phyloP scores from a whole-genome alignment of 1,139 yeast genomes.

The Kodamaea alishanica region DNA sequence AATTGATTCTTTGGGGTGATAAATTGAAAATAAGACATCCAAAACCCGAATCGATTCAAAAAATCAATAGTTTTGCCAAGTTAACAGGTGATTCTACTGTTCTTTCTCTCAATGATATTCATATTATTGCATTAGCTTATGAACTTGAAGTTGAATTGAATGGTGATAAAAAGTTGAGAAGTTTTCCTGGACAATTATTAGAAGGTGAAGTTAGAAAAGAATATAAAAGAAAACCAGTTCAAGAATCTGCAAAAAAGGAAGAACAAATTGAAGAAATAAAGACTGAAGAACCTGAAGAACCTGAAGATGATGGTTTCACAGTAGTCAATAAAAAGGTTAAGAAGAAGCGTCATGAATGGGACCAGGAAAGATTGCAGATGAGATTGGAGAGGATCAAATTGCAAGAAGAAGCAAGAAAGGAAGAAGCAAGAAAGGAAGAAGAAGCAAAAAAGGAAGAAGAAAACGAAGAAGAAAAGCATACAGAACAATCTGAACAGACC shows the following conservation, averaged over 20 bases:
- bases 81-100: constrained; percentile 90
- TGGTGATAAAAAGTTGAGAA: constrained; percentile 69
- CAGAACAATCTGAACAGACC: constrained; percentile 12
- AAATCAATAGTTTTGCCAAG: constrained; percentile 72
- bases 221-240: constrained; percentile 10
- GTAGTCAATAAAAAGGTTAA: constrained; percentile 8
- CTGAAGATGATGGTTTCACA: constrained; percentile 8
- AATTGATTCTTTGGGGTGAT: constrained; percentile 75
- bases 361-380: constrained; percentile 33
- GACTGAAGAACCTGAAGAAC: constrained; percentile 9
- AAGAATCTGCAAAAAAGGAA: constrained; percentile 9
- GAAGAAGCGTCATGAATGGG: constrained; percentile 8
- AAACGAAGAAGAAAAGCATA: constrained; percentile 5
- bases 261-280: constrained; percentile 4
- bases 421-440: constrained; percentile 25
- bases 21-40: constrained; percentile 71
- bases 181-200: constrained; percentile 61
- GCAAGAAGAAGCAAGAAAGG: constrained; percentile 54
- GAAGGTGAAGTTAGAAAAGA: constrained; percentile 15
- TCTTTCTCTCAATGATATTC: constrained; percentile 85
- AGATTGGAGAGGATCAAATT: constrained; percentile 62
- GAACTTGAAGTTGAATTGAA: constrained; percentile 72
- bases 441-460: constrained; percentile 14
- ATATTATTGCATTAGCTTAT: constrained; percentile 84
- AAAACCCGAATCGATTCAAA: constrained; percentile 54